phyloP scores from a whole-genome alignment of 306 rosid genomes.

The Acacia confusa region DNA sequence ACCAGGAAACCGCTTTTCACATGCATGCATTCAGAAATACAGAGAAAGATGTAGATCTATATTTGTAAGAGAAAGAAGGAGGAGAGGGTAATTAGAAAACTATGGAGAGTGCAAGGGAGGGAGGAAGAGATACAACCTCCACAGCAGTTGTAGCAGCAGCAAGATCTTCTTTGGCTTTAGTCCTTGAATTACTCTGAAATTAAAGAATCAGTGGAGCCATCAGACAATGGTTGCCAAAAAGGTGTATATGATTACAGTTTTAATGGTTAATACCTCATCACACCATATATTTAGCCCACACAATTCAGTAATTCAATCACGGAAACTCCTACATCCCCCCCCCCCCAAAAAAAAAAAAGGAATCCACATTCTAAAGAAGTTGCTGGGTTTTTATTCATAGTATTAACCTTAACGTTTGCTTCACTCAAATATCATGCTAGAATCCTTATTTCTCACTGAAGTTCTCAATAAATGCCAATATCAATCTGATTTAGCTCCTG shows the following conservation, averaged over 20 bases:
- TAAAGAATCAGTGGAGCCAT: slow-evolving; percentile 37
- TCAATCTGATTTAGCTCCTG: background rate
- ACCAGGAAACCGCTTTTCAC: background rate
- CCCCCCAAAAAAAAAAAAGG: background rate
- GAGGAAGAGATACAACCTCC: slow-evolving; percentile 54
- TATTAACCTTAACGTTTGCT: background rate
- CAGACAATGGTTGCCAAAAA: slow-evolving; percentile 5
- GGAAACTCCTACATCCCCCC: background rate
- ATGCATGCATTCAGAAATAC: background rate
- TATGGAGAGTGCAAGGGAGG: background rate
- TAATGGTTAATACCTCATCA: background rate
- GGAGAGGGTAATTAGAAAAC: background rate
- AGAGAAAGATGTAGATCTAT: background rate
- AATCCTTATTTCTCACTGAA: background rate
- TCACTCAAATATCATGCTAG: background rate
- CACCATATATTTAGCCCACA: background rate
- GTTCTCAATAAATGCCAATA: slow-evolving; percentile 1
- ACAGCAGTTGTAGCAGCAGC: slow-evolving; percentile 94
- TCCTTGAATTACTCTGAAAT: slow-evolving; percentile 93
- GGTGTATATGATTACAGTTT: background rate
- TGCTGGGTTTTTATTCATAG: background rate
- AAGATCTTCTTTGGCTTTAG: slow-evolving; percentile 97
- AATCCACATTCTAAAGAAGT: background rate
- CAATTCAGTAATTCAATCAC: background rate
- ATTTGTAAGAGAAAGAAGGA: background rate